Conservation (phyloP, 495 filamentous ascomycete genomes). For the Podospora didyma region DNA sequence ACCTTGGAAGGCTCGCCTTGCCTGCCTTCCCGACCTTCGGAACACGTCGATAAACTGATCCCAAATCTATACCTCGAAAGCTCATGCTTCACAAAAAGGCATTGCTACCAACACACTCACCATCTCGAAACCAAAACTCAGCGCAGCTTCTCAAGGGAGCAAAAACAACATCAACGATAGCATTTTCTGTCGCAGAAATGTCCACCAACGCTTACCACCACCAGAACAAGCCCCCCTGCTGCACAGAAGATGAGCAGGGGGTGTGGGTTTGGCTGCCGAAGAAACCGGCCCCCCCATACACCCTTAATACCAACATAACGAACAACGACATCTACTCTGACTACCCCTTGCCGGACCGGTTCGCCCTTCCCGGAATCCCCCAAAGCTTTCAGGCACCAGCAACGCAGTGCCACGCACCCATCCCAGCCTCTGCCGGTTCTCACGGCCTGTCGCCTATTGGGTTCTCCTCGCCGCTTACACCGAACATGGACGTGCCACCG, state of each 20-base stretch:
- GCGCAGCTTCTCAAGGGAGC: background rate
- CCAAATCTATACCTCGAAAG: background rate
- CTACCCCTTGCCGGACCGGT: background rate
- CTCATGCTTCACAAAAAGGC: conserved; percentile 1
- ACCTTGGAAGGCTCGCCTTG: background rate
- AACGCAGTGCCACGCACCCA: too few relatives aligned
- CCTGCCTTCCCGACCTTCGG: conserved; percentile 10
- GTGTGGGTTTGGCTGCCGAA: conserved; percentile 15
- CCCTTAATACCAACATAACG: background rate
- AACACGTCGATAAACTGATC: conserved; percentile 21
- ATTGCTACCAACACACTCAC: background rate
- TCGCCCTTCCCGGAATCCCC: too few relatives aligned
- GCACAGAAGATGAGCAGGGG: conserved; percentile 6
- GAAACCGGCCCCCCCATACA: background rate
- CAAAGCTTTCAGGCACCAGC: too few relatives aligned
- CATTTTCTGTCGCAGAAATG: conserved; percentile 11
- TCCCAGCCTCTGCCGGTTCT: too few relatives aligned
- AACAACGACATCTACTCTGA: too few relatives aligned
- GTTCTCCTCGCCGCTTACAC: too few relatives aligned
- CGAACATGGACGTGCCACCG: background rate
- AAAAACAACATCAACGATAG: conserved; percentile 1
- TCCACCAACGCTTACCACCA: background rate
- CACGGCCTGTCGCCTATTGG: too few relatives aligned
- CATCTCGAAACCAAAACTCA: background rate
- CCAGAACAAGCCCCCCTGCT: conserved; percentile 8